Base-by-base conservation (phyloP, 768 basidiomycete genomes). In the Tricholoma matsutake region DNA sequence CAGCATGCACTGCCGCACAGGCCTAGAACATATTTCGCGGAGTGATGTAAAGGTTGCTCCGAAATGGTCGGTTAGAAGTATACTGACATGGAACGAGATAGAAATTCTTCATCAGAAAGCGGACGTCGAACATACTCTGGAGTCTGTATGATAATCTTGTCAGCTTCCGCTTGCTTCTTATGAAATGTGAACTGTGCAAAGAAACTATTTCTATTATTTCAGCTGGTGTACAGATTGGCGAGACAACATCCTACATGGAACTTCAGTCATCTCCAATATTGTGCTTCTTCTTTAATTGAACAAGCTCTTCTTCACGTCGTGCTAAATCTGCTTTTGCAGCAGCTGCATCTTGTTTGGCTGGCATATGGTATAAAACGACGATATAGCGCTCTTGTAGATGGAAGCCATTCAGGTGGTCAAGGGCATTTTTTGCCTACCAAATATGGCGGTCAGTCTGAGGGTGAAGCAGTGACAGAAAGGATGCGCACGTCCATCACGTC, bases 341-440 rank as follows among this genome's bases (percentile, higher is more conserved):
- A 1, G 94, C 93, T 1, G 94, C 94, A 68, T 96, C 94, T 69
- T 96, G 94, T 74, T 95, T 93, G n/a, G 94, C 89, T 37, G 95
- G 94, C 88, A 98, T 96, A 72, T 98, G 96, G 70, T 96, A 98
- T 29, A 98, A 79, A 8, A 98, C 96, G 60, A 99, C 96, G 57
- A 99, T 96, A 76, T 98, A 99, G 25, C 96, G 90, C 75, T 97
- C 96, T 78, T 95, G 94, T 61, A 99, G 74, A 78, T 99, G 96
- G 79, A 99, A 99, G 49, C 96, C 96, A 67, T 98, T 98, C 70
- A 98, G 75, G 74, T 97, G 95, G 71, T 96, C 96, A 59, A 97
- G 85, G 0, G 96, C 96, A 69, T 96, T 95, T 76, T 97, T 96
- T 20, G 96, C 96, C 92, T 97, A 69, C 11, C 57, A 58, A 35